A percentile compares a stretch with the other conserved stretches of the same genome.
Conservation (phyloP, 192 early-diverging fungal species). For the Coemansia erecta region DNA sequence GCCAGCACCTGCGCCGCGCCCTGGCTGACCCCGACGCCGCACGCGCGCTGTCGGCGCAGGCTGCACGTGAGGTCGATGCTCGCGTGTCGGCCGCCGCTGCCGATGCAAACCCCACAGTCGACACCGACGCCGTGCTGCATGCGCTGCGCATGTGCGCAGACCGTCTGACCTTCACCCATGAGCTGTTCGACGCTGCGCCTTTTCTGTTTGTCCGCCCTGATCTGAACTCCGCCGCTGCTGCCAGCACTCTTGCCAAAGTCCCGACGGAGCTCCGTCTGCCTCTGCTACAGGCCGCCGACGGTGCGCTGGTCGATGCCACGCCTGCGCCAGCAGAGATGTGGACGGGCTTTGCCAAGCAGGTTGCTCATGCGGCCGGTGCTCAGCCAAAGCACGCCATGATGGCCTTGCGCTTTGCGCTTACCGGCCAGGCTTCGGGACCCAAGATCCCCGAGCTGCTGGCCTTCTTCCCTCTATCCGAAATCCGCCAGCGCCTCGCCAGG, state of each 20-base stretch:
- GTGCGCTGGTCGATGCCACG: neutral
- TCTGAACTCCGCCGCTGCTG: neutral
- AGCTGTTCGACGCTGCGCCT: constrained; percentile 23
- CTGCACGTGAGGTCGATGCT: constrained; percentile 9
- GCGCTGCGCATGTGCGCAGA: constrained; percentile 33
- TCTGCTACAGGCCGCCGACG: constrained; percentile 9
- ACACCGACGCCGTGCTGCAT: neutral
- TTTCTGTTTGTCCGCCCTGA: constrained; percentile 41
- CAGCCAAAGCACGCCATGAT: constrained; percentile 59
- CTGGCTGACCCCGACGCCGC: constrained; percentile 16
- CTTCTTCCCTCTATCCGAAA: constrained; percentile 10
- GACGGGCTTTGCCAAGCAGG: constrained; percentile 32
- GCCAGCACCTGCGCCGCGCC: constrained; percentile 36
- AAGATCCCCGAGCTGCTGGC: constrained; percentile 33
- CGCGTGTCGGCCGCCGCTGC: neutral
- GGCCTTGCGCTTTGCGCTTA: constrained; percentile 62
- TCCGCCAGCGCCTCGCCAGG: constrained; percentile 3
- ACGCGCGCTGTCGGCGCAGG: constrained; percentile 10
- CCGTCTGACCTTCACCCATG: constrained; percentile 31
- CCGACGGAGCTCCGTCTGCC: constrained; percentile 21
- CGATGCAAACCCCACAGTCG: neutral
- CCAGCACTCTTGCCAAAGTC: constrained; percentile 6
- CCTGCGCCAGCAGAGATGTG: constrained; percentile 14
- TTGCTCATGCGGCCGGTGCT: constrained; percentile 36
- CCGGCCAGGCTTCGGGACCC: constrained; percentile 52